Evolutionary conservation across 1,139 yeast species (phyloP).

Genomic region (Debaryomyces sp.): DNA sequence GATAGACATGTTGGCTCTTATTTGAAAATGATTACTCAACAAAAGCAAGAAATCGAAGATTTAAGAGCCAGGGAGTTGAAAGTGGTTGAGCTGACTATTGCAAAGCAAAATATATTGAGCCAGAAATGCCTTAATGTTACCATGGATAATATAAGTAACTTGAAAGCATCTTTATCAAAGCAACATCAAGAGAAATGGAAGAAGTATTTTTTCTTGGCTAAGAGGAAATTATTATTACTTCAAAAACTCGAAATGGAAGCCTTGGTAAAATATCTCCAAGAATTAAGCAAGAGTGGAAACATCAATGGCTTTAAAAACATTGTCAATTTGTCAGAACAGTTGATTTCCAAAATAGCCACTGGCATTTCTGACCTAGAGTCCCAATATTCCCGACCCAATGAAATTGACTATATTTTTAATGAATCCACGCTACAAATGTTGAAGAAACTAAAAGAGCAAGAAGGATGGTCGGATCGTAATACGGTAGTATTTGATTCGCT

Average conservation of each 20-base stretch:
- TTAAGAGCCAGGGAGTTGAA: slow-evolving; percentile 57
- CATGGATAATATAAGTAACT: slow-evolving; percentile 40
- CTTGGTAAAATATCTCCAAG: slow-evolving; percentile 20
- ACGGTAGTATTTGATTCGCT: slow-evolving; percentile 42
- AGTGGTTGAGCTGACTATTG: slow-evolving; percentile 38
- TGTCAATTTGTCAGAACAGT: slow-evolving; percentile 27
- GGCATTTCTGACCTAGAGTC: slow-evolving; percentile 50
- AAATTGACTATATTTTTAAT: slow-evolving; percentile 51
- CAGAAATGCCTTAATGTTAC: slow-evolving; percentile 41
- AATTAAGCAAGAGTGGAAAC: slow-evolving; percentile 1
- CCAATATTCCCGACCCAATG: slow-evolving; percentile 51
- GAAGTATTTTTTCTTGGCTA: slow-evolving; percentile 56
- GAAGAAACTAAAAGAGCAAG: slow-evolving; percentile 50
- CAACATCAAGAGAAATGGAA: slow-evolving; percentile 49
- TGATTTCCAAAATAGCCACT: slow-evolving; percentile 24
- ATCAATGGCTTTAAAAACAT: slow-evolving; percentile 11
- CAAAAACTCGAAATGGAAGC: slow-evolving; percentile 43
- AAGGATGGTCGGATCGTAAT: slow-evolving; percentile 55
- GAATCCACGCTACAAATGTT: slow-evolving; percentile 47
- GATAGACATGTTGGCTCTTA: slow-evolving; percentile 89
- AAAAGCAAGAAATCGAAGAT: slow-evolving; percentile 75
- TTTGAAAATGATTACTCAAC: slow-evolving; percentile 82
- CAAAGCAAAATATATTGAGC: slow-evolving; percentile 29
- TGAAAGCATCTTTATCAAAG: slow-evolving; percentile 41
- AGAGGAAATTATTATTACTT: slow-evolving; percentile 53